These are phyloP conservation scores for Annulohypoxylon nitens DNA, from an alignment of 495 filamentous ascomycete genomes.

Conservation along the genomic window DNA sequence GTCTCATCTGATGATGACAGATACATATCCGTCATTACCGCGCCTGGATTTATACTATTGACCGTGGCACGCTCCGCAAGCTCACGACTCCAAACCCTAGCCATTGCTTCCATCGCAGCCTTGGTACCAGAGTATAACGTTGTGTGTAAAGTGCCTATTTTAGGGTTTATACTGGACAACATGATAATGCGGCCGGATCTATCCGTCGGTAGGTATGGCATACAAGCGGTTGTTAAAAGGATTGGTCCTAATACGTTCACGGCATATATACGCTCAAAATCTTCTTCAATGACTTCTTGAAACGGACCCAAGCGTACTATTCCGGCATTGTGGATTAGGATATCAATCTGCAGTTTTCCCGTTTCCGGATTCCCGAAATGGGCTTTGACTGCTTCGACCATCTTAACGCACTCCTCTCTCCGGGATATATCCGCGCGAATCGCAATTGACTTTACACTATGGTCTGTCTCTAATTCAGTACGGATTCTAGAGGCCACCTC, in stretches of 20 bases:
- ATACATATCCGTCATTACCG: conserved; percentile 82
- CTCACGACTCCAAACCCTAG: conserved; percentile 87
- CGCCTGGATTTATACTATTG: conserved; percentile 90
- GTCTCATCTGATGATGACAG: conserved; percentile 20
- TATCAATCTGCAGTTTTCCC: conserved; percentile 76
- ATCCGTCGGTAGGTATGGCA: conserved; percentile 78
- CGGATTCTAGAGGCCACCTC: conserved; percentile 50
- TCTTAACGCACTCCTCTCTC: conserved; percentile 50
- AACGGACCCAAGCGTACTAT: conserved; percentile 72
- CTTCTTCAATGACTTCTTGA: conserved; percentile 66
- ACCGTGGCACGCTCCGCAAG: conserved; percentile 82
- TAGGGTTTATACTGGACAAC: conserved; percentile 76
- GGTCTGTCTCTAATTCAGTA: conserved; percentile 54
- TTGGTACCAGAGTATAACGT: conserved; percentile 90
- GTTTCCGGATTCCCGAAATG: conserved; percentile 43
- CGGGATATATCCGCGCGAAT: conserved; percentile 63
- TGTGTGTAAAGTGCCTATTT: conserved; percentile 74
- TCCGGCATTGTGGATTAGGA: conserved; percentile 89
- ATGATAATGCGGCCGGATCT: conserved; percentile 84
- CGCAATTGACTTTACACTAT: conserved; percentile 55
- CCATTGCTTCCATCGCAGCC: conserved; percentile 92
- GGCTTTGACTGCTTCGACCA: conserved; percentile 52
- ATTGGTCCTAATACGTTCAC: conserved; percentile 90
- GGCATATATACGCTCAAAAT: conserved; percentile 78
- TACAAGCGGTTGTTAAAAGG: conserved; percentile 78